phyloP scores from a whole-genome alignment of 73 alveolate species.

The Diophrys sp. region DNA sequence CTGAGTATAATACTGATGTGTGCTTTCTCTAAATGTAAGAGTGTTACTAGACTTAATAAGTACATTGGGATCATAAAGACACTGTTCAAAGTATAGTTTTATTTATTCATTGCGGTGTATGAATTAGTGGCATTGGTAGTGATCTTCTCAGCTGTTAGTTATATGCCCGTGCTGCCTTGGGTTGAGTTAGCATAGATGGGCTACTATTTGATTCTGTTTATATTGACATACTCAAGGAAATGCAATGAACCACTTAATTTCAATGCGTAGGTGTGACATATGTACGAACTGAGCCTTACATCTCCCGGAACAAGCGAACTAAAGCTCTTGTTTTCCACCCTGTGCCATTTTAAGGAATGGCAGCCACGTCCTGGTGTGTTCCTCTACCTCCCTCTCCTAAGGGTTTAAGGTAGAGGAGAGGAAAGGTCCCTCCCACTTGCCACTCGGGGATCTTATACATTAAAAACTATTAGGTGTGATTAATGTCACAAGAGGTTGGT shows the following conservation, averaged over 20 bases:
- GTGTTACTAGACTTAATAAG: not conserved
- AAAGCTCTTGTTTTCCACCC: no score
- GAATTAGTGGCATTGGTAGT: not conserved
- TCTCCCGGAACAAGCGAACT: no score
- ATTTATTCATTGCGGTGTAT: not conserved
- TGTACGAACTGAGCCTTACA: no score
- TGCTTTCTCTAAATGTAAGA: not conserved
- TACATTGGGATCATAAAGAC: no score
- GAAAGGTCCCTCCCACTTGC: no score
- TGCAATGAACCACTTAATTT: not conserved
- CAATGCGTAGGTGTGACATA: not conserved
- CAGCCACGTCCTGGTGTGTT: no score
- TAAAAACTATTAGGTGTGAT: no score
- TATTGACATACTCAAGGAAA: not conserved
- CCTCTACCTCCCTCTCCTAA: no score
- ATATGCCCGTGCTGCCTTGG: not conserved
- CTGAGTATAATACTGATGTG: no score
- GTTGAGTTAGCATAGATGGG: not conserved
- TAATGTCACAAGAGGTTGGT: conserved; percentile 95
- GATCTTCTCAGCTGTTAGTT: not conserved
- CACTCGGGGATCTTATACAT: no score
- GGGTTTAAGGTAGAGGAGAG: no score
- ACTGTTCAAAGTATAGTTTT: not conserved
- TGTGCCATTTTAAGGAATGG: no score
- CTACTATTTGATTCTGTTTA: not conserved